phyloP scores from a whole-genome alignment of 1,284 basidiomycete genomes.

The Pterulicium gracile region DNA sequence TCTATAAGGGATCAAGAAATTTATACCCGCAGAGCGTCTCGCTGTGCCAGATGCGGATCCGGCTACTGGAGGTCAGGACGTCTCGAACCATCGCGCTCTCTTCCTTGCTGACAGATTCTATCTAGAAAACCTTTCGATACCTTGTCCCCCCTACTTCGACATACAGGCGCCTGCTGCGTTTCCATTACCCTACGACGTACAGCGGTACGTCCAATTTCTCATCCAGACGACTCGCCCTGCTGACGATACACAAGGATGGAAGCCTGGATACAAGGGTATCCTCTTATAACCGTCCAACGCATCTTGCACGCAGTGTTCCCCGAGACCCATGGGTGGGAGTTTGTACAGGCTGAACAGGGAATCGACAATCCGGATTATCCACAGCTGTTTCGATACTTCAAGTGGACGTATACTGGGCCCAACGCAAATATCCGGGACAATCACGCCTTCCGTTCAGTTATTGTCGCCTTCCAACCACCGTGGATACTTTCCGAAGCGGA shows the following conservation, averaged over 20 bases:
- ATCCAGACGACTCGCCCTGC: slow-evolving; percentile 6
- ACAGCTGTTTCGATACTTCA: slow-evolving; percentile 32
- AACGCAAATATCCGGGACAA: slow-evolving; percentile 10
- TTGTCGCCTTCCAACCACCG: slow-evolving; percentile 52
- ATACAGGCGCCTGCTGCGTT: slow-evolving; percentile 16
- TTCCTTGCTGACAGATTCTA: neutral
- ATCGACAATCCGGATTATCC: slow-evolving; percentile 18
- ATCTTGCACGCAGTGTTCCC: slow-evolving; percentile 38
- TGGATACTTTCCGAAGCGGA: slow-evolving; percentile 50
- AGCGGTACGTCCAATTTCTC: slow-evolving; percentile 20
- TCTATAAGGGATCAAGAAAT: slow-evolving; percentile 24
- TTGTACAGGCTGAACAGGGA: slow-evolving; percentile 26
- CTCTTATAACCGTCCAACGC: slow-evolving; percentile 43
- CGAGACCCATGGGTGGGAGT: slow-evolving; percentile 29
- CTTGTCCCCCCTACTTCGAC: slow-evolving; percentile 27
- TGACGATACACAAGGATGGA: slow-evolving; percentile 19
- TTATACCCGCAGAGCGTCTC: slow-evolving; percentile 24
- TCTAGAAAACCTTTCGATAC: slow-evolving; percentile 28
- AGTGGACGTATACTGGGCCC: slow-evolving; percentile 31
- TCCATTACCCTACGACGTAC: slow-evolving; percentile 23
- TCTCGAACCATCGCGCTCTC: neutral
- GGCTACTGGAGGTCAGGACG: slow-evolving; percentile 20
- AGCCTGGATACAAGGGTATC: slow-evolving; percentile 37
- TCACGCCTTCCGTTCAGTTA: slow-evolving; percentile 24
- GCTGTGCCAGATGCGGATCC: slow-evolving; percentile 26